Base-by-base conservation (phyloP, 495 filamentous ascomycete genomes). In the Aspergillus coremiiformis region DNA sequence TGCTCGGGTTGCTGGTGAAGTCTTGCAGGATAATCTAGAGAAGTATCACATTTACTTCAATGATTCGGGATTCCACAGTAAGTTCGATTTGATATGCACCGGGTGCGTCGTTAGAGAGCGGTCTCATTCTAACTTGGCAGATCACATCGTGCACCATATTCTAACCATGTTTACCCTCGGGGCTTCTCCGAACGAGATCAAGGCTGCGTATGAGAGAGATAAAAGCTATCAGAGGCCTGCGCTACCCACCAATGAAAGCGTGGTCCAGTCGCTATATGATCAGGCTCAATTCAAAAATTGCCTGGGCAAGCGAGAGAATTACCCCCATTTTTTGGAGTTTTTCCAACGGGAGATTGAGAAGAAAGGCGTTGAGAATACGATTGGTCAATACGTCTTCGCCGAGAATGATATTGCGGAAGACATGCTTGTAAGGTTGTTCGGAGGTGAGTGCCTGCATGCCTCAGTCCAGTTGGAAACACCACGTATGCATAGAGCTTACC, bases 21-120 rank as follows among this genome's bases (percentile, higher is more conserved):
- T 91, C 1, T 66, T 95, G 44, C 84, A 92, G 58, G 70, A 86
- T 41, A 87, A 94, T 57, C 76, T 90, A 60, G 79, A 84, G 48
- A 77, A 76, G 23, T 76, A 90, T 60, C 86, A 95, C 59, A 82
- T 89, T 33, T 95, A 83, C 67, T 93, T 87, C 72, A 88, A 88
- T 53, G 21, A 77, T 1, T 53, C 63, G 1, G 82, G 83, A 0
- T 91, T 84, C 56, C 86, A 87, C 58, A 84, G 84, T 75, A 78
- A 73, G 71, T 64, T 11, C 26, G 6, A 47, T 42, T 1, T 17
- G 2, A 35, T 35, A 35, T 30, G 27, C 32, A 2, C 11, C 29
- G 29, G 5, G n/a, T n/a, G 5, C 2, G 12, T n/a, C 29, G 11
- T 3, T 26, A 9, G n/a, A 37, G 7, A 23, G 12, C 12, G 5